These are phyloP conservation scores for Russula emetica DNA, from an alignment of 768 basidiomycete species.

Conservation along the genomic window DNA sequence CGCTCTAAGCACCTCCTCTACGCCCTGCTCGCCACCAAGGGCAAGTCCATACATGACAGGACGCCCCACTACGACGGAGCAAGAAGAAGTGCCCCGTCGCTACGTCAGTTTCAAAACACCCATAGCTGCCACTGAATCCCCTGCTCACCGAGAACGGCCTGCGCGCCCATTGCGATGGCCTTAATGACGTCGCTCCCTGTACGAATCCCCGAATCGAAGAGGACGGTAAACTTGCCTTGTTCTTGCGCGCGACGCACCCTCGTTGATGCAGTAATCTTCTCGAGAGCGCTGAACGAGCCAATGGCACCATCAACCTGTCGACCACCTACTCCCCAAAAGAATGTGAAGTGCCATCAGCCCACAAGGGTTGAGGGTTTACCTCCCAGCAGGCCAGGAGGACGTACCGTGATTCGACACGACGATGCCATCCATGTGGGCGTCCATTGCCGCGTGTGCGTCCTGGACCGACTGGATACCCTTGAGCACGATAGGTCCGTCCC, in stretches of 20 bases:
- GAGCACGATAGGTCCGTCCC: background rate
- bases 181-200: conserved; percentile 81
- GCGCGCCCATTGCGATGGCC: conserved; percentile 81
- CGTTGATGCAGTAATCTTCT: conserved; percentile 59
- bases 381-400: background rate
- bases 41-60: conserved; percentile 71
- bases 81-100: background rate
- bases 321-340: conserved; percentile 46
- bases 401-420: background rate
- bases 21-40: conserved; percentile 65
- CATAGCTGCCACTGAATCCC: background rate
- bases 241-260: conserved; percentile 54
- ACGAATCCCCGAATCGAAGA: conserved; percentile 80
- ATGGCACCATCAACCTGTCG: conserved; percentile 78
- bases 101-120: background rate
- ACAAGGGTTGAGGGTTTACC: background rate
- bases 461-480: background rate
- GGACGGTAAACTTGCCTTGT: conserved; percentile 57
- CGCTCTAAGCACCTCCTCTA: conserved; percentile 66
- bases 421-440: background rate
- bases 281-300: conserved; percentile 66
- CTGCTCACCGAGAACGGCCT: conserved; percentile 66
- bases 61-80: conserved; percentile 51
- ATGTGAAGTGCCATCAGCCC: background rate
- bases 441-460: background rate